Conservation (phyloP, 768 basidiomycete species). For the Leccinum variicolor region DNA sequence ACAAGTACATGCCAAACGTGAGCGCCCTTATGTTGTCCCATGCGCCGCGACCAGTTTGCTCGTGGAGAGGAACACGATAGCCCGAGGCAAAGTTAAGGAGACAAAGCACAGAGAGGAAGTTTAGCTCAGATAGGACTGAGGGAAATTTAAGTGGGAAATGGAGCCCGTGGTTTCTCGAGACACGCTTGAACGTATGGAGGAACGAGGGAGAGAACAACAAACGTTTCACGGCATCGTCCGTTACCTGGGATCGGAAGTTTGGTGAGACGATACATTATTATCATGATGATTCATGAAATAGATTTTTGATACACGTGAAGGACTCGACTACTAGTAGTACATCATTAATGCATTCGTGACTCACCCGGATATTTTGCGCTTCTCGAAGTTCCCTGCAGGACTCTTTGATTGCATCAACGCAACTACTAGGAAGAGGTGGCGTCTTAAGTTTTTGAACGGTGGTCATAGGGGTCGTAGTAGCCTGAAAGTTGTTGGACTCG, state of each 20-base stretch:
- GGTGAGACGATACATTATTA: slow-evolving; percentile 8
- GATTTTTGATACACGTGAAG: slow-evolving; percentile 1
- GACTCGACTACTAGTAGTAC: not conserved
- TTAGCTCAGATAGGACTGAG: slow-evolving; percentile 70
- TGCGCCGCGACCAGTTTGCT: slow-evolving; percentile 71
- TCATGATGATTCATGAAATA: not conserved
- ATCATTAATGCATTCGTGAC: slow-evolving; percentile 6
- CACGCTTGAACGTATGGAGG: slow-evolving; percentile 54
- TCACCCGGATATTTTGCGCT: slow-evolving; percentile 52
- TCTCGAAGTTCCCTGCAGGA: slow-evolving; percentile 49
- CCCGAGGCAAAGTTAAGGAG: slow-evolving; percentile 84
- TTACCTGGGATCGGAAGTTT: slow-evolving; percentile 43
- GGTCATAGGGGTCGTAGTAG: slow-evolving; percentile 9
- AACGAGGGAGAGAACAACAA: slow-evolving; percentile 66
- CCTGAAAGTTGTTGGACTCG: not conserved
- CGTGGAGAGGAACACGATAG: slow-evolving; percentile 71
- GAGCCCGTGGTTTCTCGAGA: slow-evolving; percentile 65
- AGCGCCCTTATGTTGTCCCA: slow-evolving; percentile 82
- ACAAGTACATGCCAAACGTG: slow-evolving; percentile 67
- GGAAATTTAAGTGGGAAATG: slow-evolving; percentile 78
- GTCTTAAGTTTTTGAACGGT: not conserved
- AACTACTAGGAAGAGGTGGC: slow-evolving; percentile 47
- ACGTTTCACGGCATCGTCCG: slow-evolving; percentile 51
- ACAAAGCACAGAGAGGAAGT: slow-evolving; percentile 72
- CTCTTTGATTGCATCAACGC: slow-evolving; percentile 48